Evolutionary conservation across 1,284 basidiomycete species (phyloP).

Genomic region (Ustilago lituana): DNA sequence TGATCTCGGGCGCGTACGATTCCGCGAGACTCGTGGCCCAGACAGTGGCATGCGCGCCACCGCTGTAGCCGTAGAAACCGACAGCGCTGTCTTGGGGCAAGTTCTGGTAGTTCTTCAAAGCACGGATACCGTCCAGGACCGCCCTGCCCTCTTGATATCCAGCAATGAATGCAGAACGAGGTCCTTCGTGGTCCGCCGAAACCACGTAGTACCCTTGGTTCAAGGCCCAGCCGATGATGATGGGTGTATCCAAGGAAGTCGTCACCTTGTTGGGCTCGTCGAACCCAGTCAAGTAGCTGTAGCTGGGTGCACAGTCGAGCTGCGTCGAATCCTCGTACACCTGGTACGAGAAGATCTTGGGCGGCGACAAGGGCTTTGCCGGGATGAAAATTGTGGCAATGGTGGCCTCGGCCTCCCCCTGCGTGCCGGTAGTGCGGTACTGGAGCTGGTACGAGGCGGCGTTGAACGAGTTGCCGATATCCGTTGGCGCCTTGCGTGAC

Average conservation of each 20-base stretch:
- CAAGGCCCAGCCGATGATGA: slow-evolving; percentile 50
- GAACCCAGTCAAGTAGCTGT: slow-evolving; percentile 22
- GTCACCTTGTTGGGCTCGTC: slow-evolving; percentile 28
- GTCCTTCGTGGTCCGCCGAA: slow-evolving; percentile 58
- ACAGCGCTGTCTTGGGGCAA: slow-evolving; percentile 29
- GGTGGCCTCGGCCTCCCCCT: slow-evolving; percentile 17
- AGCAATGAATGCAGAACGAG: slow-evolving; percentile 45
- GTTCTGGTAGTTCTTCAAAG: slow-evolving; percentile 30
- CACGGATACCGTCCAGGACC: slow-evolving; percentile 54
- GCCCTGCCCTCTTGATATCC: slow-evolving; percentile 53
- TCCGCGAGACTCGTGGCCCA: slow-evolving; percentile 43
- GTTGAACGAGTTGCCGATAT: slow-evolving; percentile 32
- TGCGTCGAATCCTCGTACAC: slow-evolving; percentile 50
- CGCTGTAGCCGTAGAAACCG: slow-evolving; percentile 54
- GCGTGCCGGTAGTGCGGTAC: slow-evolving; percentile 50
- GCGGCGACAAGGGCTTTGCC: slow-evolving; percentile 38
- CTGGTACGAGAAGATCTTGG: slow-evolving; percentile 50
- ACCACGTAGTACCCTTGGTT: slow-evolving; percentile 60
- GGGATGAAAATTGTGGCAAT: slow-evolving; percentile 56
- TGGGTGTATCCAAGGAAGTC: slow-evolving; percentile 29
- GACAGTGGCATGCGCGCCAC: slow-evolving; percentile 54
- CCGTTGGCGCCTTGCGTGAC: slow-evolving; percentile 29
- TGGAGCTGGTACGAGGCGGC: slow-evolving; percentile 46
- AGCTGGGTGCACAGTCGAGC: slow-evolving; percentile 51
- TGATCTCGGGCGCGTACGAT: slow-evolving; percentile 53